These are phyloP conservation scores for Pugionium cornutum DNA, from an alignment of 345 rosid species.

Conservation along the genomic window DNA sequence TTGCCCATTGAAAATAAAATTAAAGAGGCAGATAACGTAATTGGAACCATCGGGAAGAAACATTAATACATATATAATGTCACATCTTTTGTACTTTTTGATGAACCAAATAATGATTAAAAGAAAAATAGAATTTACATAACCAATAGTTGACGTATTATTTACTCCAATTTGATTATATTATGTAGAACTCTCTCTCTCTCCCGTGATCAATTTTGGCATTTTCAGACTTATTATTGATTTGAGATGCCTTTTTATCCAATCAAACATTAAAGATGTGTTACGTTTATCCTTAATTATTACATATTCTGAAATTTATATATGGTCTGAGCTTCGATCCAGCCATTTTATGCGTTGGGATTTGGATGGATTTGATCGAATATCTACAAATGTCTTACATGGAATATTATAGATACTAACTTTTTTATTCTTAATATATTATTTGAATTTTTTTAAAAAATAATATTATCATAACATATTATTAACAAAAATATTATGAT, in stretches of 20 bases:
- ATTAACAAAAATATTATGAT: too few species aligned
- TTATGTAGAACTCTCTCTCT: background rate
- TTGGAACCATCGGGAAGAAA: too few species aligned
- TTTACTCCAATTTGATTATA: constrained; percentile 10
- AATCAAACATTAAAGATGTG: constrained; percentile 22
- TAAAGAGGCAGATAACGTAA: too few species aligned
- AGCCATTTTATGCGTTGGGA: constrained; percentile 18
- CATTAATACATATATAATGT: background rate
- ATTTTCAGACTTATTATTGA: constrained; percentile 9
- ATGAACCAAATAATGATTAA: background rate
- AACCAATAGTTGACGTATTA: background rate
- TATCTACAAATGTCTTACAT: background rate
- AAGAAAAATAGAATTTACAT: too few species aligned
- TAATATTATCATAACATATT: too few species aligned
- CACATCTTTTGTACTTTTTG: constrained; percentile 6
- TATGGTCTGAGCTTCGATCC: background rate
- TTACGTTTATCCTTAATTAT: background rate
- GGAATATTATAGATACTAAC: background rate
- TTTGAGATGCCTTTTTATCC: constrained; percentile 23
- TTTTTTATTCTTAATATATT: too few species aligned
- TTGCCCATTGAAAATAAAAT: too few species aligned
- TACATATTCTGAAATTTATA: background rate
- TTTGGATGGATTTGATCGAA: constrained; percentile 20
- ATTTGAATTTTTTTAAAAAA: too few species aligned
- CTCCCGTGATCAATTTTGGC: constrained; percentile 37